These are phyloP conservation scores for Nelumbo lutea DNA, from an alignment of 164 flowering plant species.

Conservation along the genomic window DNA sequence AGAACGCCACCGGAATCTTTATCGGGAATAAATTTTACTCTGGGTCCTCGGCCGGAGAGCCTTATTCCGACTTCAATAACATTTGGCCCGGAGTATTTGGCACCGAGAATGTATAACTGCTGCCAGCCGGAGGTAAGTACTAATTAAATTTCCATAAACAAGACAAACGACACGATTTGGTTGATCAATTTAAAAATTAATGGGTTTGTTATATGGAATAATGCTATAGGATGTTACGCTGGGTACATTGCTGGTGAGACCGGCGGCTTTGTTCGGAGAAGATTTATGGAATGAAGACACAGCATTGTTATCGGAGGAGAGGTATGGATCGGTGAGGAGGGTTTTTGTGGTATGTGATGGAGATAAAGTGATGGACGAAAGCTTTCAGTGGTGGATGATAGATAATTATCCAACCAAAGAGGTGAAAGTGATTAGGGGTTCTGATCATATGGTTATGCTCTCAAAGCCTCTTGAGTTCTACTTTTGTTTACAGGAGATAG, in stretches of 20 bases:
- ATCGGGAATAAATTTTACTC: too few relatives aligned
- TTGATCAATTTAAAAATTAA: too few relatives aligned
- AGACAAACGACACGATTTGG: not conserved
- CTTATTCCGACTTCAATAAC: constrained; percentile 4
- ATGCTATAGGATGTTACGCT: constrained; percentile 1
- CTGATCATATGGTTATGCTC: constrained; percentile 41
- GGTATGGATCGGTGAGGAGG: constrained; percentile 27
- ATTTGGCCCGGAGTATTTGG: constrained; percentile 14
- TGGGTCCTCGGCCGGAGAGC: constrained; percentile 10
- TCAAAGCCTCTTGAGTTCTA: constrained; percentile 30
- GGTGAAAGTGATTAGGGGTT: constrained; percentile 26
- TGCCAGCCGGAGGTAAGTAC: constrained; percentile 16
- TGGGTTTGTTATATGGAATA: too few relatives aligned
- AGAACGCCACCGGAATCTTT: too few relatives aligned
- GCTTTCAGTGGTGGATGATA: constrained; percentile 18
- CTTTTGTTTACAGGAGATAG: constrained; percentile 17
- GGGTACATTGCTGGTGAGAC: constrained; percentile 6
- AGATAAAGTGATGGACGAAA: constrained; percentile 7
- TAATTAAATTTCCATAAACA: not conserved
- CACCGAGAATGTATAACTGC: constrained; percentile 6
- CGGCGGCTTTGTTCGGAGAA: not conserved
- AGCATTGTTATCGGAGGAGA: constrained; percentile 9
- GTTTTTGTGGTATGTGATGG: constrained; percentile 27
- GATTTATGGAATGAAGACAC: not conserved
- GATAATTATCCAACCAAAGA: constrained; percentile 25